A percentile compares a stretch with the other conserved stretches of the same genome.
Evolutionary conservation across 768 basidiomycete species (phyloP).

Genomic region (Tricholoma terreum): DNA sequence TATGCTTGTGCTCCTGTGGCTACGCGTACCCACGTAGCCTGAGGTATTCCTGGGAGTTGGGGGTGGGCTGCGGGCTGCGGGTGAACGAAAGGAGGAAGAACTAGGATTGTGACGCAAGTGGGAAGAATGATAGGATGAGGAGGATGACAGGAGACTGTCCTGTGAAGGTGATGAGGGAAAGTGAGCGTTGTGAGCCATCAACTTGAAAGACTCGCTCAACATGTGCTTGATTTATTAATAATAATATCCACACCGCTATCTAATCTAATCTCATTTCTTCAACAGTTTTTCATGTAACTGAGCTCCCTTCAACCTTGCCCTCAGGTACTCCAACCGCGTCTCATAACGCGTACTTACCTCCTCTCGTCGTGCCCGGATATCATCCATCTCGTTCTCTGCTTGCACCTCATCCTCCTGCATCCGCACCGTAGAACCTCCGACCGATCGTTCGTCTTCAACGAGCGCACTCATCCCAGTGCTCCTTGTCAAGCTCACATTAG

Average conservation of each 20-base stretch:
- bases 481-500: conserved; percentile 48
- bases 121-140: conserved; percentile 45
- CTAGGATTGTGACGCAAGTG: conserved; percentile 59
- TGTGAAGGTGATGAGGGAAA: conserved; percentile 30
- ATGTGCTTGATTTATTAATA: conserved; percentile 8
- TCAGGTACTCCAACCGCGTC: conserved; percentile 72
- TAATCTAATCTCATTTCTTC: conserved; percentile 45
- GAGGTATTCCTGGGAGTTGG: conserved; percentile 52
- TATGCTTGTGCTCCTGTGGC: conserved; percentile 58
- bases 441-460: conserved; percentile 42
- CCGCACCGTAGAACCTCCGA: conserved; percentile 22
- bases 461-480: conserved; percentile 50
- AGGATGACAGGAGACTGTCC: conserved; percentile 30
- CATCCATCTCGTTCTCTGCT: conserved; percentile 59
- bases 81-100: conserved; percentile 58
- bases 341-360: conserved; percentile 75
- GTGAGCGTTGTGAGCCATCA: conserved; percentile 10
- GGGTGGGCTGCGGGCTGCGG: conserved; percentile 37
- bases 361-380: conserved; percentile 64
- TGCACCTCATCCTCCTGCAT: conserved; percentile 31
- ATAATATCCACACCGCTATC: conserved; percentile 20
- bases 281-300: conserved; percentile 80
- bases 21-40: conserved; percentile 41
- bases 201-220: conserved; percentile 8
- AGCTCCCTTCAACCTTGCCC: conserved; percentile 79